Percentiles rank a stretch among this genome's conserved stretches.
phyloP scores from a whole-genome alignment of 805 yeast species.

The Yarrowia sp. region DNA sequence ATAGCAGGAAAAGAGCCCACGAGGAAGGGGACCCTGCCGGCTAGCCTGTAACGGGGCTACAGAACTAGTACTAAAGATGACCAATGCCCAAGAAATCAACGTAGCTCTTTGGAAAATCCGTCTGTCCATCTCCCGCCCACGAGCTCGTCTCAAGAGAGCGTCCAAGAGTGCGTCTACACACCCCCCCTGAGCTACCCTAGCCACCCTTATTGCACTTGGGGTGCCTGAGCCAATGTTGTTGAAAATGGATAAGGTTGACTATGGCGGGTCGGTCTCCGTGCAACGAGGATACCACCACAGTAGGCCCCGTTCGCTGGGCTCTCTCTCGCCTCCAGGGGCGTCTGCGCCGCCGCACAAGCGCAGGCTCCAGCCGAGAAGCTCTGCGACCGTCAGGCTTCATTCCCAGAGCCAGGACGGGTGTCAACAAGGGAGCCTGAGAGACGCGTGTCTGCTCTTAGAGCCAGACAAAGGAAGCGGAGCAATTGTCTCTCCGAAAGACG shows the following conservation, averaged over 20 bases:
- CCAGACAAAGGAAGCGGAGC: conserved; percentile 37
- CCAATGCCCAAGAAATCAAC: conserved; percentile 6
- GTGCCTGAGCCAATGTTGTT: conserved; percentile 22
- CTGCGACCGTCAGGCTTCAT: conserved; percentile 19
- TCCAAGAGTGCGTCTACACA: neutral
- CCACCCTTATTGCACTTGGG: conserved; percentile 19
- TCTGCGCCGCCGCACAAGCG: neutral
- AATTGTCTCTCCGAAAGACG: conserved; percentile 25
- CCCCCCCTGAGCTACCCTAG: conserved; percentile 29
- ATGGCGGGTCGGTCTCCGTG: conserved; percentile 24
- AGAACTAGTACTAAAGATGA: conserved; percentile 24
- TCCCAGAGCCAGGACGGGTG: conserved; percentile 10
- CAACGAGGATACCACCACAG: conserved; percentile 20
- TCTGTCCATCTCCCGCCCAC: neutral
- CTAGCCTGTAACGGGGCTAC: conserved; percentile 3
- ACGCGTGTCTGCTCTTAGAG: conserved; percentile 13
- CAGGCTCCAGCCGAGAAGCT: neutral
- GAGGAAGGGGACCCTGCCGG: conserved; percentile 16
- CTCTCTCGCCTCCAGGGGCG: neutral
- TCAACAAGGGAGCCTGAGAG: conserved; percentile 20
- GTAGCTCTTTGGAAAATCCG: conserved; percentile 7
- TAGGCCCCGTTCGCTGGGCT: neutral
- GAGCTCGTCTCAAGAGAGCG: conserved; percentile 1
- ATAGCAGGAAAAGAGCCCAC: conserved; percentile 20
- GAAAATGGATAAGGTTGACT: conserved; percentile 34